These are phyloP conservation scores for Tolypocladium cylindrosporum DNA, from an alignment of 2,329 filamentous ascomycete species.

Conservation along the genomic window DNA sequence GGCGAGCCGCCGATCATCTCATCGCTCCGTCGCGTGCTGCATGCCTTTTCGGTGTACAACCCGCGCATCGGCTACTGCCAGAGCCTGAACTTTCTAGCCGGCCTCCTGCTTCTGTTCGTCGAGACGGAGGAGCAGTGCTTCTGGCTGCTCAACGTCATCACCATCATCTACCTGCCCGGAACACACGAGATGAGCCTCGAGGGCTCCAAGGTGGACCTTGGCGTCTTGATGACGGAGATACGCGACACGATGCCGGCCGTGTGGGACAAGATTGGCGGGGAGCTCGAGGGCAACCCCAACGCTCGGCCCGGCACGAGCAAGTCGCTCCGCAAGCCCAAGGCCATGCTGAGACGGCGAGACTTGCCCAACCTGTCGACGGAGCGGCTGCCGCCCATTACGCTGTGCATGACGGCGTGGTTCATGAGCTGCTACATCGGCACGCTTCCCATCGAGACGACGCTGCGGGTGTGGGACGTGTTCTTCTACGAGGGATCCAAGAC, in stretches of 20 bases:
- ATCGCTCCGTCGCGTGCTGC: slow-evolving; percentile 73
- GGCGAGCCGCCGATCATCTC: slow-evolving; percentile 70
- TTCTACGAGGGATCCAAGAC: slow-evolving; percentile 95
- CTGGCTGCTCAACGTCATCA: slow-evolving; percentile 88
- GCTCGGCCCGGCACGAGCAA: slow-evolving; percentile 23
- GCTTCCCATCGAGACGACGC: slow-evolving; percentile 79
- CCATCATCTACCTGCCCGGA: slow-evolving; percentile 75
- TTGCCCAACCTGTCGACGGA: slow-evolving; percentile 29
- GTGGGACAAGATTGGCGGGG: slow-evolving; percentile 79
- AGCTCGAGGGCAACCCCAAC: slow-evolving; percentile 47
- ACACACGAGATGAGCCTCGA: slow-evolving; percentile 87
- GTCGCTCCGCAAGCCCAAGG: slow-evolving; percentile 25
- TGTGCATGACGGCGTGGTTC: slow-evolving; percentile 94
- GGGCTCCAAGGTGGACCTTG: slow-evolving; percentile 86
- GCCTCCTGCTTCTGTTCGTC: slow-evolving; percentile 80
- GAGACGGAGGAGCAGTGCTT: slow-evolving; percentile 83
- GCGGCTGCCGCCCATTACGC: slow-evolving; percentile 75
- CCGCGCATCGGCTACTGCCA: slow-evolving; percentile 92
- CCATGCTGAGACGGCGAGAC: slow-evolving; percentile 29
- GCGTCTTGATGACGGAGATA: slow-evolving; percentile 81
- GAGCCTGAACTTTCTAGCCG: slow-evolving; percentile 88
- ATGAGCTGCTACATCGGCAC: slow-evolving; percentile 96
- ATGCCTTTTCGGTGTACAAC: slow-evolving; percentile 85
- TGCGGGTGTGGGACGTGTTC: slow-evolving; percentile 91
- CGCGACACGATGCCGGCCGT: slow-evolving; percentile 73